Conservation (phyloP, 306 rosid species). For the Fragaria vesca region DNA sequence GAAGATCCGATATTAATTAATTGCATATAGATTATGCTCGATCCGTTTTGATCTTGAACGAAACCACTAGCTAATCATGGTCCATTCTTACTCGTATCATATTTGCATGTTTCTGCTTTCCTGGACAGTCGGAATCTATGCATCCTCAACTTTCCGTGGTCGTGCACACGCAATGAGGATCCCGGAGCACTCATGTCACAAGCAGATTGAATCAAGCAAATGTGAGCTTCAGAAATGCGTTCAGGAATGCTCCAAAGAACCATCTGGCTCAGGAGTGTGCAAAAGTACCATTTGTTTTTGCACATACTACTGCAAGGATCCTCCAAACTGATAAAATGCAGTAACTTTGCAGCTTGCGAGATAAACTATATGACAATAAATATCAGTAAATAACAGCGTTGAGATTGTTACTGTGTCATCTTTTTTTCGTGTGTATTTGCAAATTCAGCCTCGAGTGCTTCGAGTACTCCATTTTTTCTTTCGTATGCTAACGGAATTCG, state of each 20-base stretch:
- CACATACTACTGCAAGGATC: conserved; percentile 42
- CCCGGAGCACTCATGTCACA: conserved; percentile 52
- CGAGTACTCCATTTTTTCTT: background rate
- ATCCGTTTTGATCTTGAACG: background rate
- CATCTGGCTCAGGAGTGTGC: conserved; percentile 42
- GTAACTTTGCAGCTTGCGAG: background rate
- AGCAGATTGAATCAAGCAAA: conserved; percentile 24
- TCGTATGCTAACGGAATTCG: background rate
- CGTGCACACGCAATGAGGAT: conserved; percentile 33
- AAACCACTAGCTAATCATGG: background rate
- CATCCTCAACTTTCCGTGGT: conserved; percentile 16
- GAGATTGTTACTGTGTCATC: background rate
- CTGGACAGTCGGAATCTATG: conserved; percentile 27
- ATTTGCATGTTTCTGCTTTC: background rate
- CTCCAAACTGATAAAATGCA: background rate
- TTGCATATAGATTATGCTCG: background rate
- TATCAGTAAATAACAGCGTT: background rate
- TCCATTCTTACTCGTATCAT: background rate
- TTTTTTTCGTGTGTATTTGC: background rate
- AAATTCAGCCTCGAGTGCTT: background rate
- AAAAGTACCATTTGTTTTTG: conserved; percentile 37
- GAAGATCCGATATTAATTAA: background rate
- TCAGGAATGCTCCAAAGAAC: conserved; percentile 42
- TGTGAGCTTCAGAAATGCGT: conserved; percentile 39
- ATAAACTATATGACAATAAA: background rate